These are phyloP conservation scores for Emericellopsis terricola DNA, from an alignment of 495 filamentous ascomycete species.

Conservation along the genomic window DNA sequence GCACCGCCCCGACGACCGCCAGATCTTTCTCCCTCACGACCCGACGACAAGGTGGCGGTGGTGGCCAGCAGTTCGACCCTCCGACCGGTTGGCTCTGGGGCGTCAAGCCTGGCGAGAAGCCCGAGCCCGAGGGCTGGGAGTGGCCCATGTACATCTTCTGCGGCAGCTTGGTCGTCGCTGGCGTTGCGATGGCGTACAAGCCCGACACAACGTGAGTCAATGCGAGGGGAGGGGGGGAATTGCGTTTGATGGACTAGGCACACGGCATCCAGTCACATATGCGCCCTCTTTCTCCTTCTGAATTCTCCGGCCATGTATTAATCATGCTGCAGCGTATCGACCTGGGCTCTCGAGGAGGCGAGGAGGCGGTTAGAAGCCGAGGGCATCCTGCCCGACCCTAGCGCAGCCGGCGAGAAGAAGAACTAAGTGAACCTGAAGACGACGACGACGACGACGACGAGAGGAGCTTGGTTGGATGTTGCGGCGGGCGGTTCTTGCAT, in stretches of 20 bases:
- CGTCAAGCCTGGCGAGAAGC: conserved; percentile 82
- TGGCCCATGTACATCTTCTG: conserved; percentile 72
- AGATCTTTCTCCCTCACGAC: conserved; percentile 17
- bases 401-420: conserved; percentile 15
- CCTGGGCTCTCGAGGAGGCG: conserved; percentile 96
- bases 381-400: conserved; percentile 73
- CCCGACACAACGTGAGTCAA: conserved; percentile 87
- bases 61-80: conserved; percentile 59
- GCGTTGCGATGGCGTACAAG: conserved; percentile 86
- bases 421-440: conserved; percentile 3
- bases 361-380: conserved; percentile 83
- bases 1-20: conserved; percentile 4
- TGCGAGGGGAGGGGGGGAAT: neutral
- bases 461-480: too few species aligned
- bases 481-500: too few species aligned
- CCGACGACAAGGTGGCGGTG: conserved; percentile 25
- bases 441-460: too few species aligned
- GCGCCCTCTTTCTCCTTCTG: neutral
- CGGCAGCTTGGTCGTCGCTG: conserved; percentile 57
- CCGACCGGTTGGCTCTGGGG: conserved; percentile 84
- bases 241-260: too few species aligned
- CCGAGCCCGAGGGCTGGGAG: conserved; percentile 95
- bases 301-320: too few species aligned
- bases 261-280: neutral
- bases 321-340: conserved; percentile 77